phyloP scores from a whole-genome alignment of 2,329 filamentous ascomycete genomes.

The Mariannaea sp. region DNA sequence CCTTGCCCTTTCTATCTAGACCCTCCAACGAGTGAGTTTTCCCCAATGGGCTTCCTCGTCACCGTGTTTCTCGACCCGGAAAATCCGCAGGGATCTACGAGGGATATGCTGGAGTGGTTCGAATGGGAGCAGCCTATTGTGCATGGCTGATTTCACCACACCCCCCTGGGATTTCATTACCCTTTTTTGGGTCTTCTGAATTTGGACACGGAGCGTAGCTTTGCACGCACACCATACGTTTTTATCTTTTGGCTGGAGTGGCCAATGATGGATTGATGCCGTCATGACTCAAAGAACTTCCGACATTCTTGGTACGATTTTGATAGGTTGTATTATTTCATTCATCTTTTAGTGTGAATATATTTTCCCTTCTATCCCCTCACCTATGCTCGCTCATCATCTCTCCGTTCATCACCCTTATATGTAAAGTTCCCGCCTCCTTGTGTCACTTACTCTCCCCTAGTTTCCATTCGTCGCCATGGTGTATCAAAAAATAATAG shows the following conservation, averaged over 20 bases:
- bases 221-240: too few relatives aligned
- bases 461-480: constrained; percentile 19
- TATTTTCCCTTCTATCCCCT: constrained; percentile 27
- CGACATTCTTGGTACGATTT: constrained; percentile 20
- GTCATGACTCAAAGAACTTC: constrained; percentile 1
- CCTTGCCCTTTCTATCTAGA: constrained; percentile 20
- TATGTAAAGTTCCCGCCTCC: constrained; percentile 27
- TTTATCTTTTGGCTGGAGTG: background rate
- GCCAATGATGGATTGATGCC: background rate
- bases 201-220: too few relatives aligned
- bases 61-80: constrained; percentile 41
- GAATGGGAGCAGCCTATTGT: constrained; percentile 37
- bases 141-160: background rate
- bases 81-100: constrained; percentile 37
- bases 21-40: constrained; percentile 30
- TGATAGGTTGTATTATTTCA: constrained; percentile 35
- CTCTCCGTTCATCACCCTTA: constrained; percentile 5
- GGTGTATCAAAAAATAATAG: constrained; percentile 3
- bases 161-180: too few relatives aligned
- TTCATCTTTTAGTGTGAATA: constrained; percentile 24
- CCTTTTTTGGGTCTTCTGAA: too few relatives aligned
- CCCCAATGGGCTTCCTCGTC: constrained; percentile 43
- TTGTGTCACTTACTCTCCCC: constrained; percentile 19
- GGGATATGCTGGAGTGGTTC: constrained; percentile 31
- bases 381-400: constrained; percentile 4